These are phyloP conservation scores for Lodderomyces jiufengensis DNA, from an alignment of 1,139 yeast species.

Conservation along the genomic window DNA sequence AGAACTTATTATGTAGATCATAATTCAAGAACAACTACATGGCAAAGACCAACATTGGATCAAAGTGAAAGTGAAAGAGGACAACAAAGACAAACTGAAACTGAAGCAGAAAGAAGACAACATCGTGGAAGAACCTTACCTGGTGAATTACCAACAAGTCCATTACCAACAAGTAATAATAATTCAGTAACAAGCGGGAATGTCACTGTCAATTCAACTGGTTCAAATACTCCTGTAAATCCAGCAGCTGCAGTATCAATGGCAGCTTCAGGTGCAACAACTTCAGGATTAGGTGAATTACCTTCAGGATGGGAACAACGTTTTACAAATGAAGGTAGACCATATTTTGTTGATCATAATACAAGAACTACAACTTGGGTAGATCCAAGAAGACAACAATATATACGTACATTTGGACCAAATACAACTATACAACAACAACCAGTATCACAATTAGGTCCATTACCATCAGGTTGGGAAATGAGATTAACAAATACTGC, in stretches of 20 bases:
- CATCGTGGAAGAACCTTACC: conserved; percentile 90
- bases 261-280: conserved; percentile 89
- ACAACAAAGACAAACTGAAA: conserved; percentile 54
- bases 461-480: conserved; percentile 99
- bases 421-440: conserved; percentile 92
- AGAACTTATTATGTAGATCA: conserved; percentile 98
- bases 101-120: conserved; percentile 86
- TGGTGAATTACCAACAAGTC: conserved; percentile 54
- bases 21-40: conserved; percentile 93
- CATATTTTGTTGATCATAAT: conserved; percentile 96
- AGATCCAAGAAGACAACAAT: conserved; percentile 98
- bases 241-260: conserved; percentile 74
- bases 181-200: conserved; percentile 36
- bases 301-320: conserved; percentile 99
- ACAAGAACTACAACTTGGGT: conserved; percentile 99
- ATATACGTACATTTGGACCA: conserved; percentile 91
- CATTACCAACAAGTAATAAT: conserved; percentile 20
- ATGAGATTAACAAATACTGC: conserved; percentile 99
- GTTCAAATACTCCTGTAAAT: conserved; percentile 48
- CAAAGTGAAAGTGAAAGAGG: conserved; percentile 68
- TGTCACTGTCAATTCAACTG: conserved; percentile 46
- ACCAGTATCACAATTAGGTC: conserved; percentile 97
- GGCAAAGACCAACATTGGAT: conserved; percentile 90
- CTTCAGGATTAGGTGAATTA: conserved; percentile 92
- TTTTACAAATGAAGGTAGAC: conserved; percentile 95